Evolutionary conservation across 2,329 filamentous ascomycete genomes (phyloP).

Genomic region (Monosporascus sp.): DNA sequence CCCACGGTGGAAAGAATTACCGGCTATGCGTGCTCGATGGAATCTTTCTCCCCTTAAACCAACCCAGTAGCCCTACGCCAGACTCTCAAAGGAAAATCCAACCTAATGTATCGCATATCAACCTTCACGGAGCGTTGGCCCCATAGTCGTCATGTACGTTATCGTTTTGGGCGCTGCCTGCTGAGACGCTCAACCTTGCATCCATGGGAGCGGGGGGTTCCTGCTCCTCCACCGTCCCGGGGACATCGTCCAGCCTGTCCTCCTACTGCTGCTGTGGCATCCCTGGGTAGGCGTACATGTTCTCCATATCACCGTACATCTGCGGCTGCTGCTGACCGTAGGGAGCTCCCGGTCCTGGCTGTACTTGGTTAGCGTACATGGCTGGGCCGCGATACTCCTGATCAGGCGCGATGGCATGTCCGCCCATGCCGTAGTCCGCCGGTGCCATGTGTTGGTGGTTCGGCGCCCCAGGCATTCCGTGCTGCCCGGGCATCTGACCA

Average conservation of each 20-base stretch:
- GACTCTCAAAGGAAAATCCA: constrained; percentile 10
- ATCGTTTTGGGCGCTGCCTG: background rate
- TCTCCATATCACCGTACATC: constrained; percentile 78
- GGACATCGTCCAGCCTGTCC: constrained; percentile 1
- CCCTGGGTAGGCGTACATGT: constrained; percentile 78
- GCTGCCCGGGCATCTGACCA: constrained; percentile 49
- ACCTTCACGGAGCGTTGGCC: constrained; percentile 10
- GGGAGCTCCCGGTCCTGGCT: constrained; percentile 62
- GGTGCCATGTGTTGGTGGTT: constrained; percentile 53
- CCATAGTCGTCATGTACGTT: constrained; percentile 12
- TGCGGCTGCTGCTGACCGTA: constrained; percentile 74
- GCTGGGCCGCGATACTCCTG: constrained; percentile 76
- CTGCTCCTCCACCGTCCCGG: constrained; percentile 1
- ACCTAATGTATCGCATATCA: constrained; percentile 8
- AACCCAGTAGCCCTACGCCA: constrained; percentile 12
- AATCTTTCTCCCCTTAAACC: constrained; percentile 3
- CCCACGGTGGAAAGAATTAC: background rate
- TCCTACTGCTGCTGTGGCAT: constrained; percentile 70
- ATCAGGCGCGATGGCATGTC: constrained; percentile 61
- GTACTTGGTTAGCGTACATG: constrained; percentile 80
- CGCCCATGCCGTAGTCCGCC: constrained; percentile 56
- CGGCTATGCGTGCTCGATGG: constrained; percentile 1
- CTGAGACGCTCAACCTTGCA: background rate
- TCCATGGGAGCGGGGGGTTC: no score
- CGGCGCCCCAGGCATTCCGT: constrained; percentile 47